Conservation (phyloP, 1,139 yeast species). For the Kodamaea plutei region DNA sequence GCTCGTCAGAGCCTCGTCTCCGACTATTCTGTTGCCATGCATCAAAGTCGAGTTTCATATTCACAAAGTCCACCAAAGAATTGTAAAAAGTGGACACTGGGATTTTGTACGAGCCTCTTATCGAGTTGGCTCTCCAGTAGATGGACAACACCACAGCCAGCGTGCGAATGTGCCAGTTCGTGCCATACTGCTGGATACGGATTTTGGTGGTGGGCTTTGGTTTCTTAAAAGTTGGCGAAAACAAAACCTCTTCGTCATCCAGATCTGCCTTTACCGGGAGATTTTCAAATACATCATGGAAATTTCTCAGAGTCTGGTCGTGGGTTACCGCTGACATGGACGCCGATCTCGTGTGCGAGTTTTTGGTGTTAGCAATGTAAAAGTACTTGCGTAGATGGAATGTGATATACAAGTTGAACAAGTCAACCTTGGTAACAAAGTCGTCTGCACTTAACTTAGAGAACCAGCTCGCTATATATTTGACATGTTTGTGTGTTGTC, state of each 20-base stretch:
- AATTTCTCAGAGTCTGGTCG: too few relatives aligned
- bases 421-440: slow-evolving; percentile 49
- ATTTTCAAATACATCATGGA: too few relatives aligned
- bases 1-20: slow-evolving; percentile 6
- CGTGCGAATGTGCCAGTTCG: slow-evolving; percentile 76
- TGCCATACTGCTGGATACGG: slow-evolving; percentile 60
- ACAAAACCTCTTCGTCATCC: slow-evolving; percentile 6
- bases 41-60: slow-evolving; percentile 75
- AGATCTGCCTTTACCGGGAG: slow-evolving; percentile 16
- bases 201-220: slow-evolving; percentile 39
- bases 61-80: slow-evolving; percentile 74
- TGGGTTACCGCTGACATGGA: background rate
- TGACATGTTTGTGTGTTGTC: slow-evolving; percentile 30
- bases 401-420: slow-evolving; percentile 60
- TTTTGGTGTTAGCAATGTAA: slow-evolving; percentile 29
- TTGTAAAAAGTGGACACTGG: slow-evolving; percentile 67
- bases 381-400: slow-evolving; percentile 50
- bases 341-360: background rate
- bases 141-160: slow-evolving; percentile 58
- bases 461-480: slow-evolving; percentile 57
- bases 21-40: slow-evolving; percentile 57
- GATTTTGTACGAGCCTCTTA: slow-evolving; percentile 28
- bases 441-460: slow-evolving; percentile 36
- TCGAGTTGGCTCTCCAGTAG: slow-evolving; percentile 51
- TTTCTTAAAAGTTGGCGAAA: slow-evolving; percentile 10